Evolutionary conservation across 805 yeast genomes (phyloP), one percentile per base, ranked within the genome.

Genomic region (Lipomyces kockii): DNA sequence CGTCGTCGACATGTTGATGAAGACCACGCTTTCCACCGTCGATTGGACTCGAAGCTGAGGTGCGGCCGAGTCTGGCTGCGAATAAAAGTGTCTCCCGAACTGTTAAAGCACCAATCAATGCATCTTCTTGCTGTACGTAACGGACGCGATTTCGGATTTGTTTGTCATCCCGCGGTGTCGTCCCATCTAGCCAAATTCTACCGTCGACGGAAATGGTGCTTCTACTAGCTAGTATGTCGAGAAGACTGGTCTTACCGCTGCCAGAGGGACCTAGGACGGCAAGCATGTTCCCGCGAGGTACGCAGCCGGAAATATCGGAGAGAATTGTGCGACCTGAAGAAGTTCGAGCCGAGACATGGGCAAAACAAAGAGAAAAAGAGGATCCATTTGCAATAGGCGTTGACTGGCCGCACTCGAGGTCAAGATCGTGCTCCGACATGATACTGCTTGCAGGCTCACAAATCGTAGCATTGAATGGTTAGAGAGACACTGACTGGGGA

Each of bases 231-330:
- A 85, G 77, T 25, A 82, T 82, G 75, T 85, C 86, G 71, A 85
- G 79, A 63, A 85, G 76, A 11, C 88, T 85, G 11, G 88, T 85
- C 72, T 85, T 85, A 74, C 89, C 88, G 35, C 87, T 87, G 75
- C 88, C 88, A n/a, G 88, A 84, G 59, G 85, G 87, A 71, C 88
- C 88, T 87, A 85, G 84, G 35, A 85, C 76, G 12, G 84, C 85
- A 32, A 67, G 25, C 39, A 54, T 29, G 27, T 67, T 58, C 22
- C 67, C 61, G 14, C 35, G 32, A 20, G 32, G 35, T 1, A 53
- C 57, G 7, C 35, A 8, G n/a, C 57, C 57, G 11, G 57, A 53
- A 9, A 53, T n/a, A 43, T 43, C 49, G 22, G 49, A 17, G 22
- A 43, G 49, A n/a, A 43, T 43, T 43, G 49, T n/a, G 49, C 20